Percentiles rank a stretch among this genome's conserved stretches.
Conservation (phyloP, 2,329 filamentous ascomycete genomes). For the Ceratocystis harringtonii region DNA sequence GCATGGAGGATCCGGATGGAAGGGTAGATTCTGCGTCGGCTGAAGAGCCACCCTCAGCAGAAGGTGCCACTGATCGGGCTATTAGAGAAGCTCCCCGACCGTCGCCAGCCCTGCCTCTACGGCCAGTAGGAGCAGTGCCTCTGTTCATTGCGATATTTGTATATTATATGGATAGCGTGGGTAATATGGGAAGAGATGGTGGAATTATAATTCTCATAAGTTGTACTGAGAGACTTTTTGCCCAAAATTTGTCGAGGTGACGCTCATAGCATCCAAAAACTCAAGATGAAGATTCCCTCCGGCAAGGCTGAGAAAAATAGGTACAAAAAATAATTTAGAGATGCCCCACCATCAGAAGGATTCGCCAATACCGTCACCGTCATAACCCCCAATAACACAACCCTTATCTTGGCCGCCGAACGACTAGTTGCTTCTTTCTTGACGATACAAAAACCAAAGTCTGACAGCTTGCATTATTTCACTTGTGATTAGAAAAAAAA, state of each 20-base stretch:
- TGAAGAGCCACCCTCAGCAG: neutral
- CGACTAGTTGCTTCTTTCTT: neutral
- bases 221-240: neutral
- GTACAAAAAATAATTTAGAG: neutral
- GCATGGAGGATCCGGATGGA: neutral
- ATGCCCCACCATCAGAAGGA: slow-evolving; percentile 5
- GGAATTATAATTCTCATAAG: neutral
- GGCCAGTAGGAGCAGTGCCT: slow-evolving; percentile 7
- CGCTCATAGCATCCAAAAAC: neutral
- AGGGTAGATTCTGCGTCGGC: neutral
- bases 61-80: slow-evolving; percentile 3
- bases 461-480: neutral
- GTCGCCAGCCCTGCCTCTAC: slow-evolving; percentile 10
- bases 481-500: neutral
- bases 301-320: slow-evolving; percentile 3
- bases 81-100: slow-evolving; percentile 15
- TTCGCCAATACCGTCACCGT: neutral
- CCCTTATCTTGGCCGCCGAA: neutral
- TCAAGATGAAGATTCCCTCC: neutral
- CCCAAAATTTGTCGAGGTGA: neutral
- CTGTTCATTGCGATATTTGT: slow-evolving; percentile 7
- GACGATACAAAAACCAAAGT: neutral
- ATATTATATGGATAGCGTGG: neutral
- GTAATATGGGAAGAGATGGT: neutral
- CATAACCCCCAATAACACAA: neutral